phyloP scores from a whole-genome alignment of 1,284 basidiomycete species.

The Rhodofomes roseus region DNA sequence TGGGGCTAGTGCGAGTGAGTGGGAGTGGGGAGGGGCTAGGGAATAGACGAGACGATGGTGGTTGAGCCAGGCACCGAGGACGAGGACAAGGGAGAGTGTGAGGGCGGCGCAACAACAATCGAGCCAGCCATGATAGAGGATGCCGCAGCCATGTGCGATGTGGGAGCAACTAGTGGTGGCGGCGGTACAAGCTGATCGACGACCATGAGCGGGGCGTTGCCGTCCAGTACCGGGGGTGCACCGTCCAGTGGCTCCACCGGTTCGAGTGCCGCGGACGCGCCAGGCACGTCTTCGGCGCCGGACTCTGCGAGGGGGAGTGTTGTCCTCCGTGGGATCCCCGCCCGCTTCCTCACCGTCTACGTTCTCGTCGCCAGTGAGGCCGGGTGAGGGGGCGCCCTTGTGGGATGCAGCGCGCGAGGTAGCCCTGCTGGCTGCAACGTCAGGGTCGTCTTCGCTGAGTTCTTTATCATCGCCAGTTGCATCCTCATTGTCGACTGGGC shows the following conservation, averaged over 20 bases:
- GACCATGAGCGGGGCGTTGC: constrained; percentile 21
- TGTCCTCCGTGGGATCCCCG: constrained; percentile 27
- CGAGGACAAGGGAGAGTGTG: constrained; percentile 30
- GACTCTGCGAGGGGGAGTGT: constrained; percentile 21
- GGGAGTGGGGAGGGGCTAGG: no score
- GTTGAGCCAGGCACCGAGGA: constrained; percentile 30
- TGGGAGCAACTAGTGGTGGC: constrained; percentile 35
- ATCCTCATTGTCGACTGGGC: constrained; percentile 18
- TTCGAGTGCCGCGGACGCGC: constrained; percentile 5
- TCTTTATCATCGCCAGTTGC: constrained; percentile 20
- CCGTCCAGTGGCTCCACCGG: constrained; percentile 2
- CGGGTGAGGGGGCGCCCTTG: constrained; percentile 19
- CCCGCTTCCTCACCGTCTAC: constrained; percentile 23
- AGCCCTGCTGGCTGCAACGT: constrained; percentile 11
- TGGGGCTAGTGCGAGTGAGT: no score
- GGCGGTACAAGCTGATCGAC: constrained; percentile 37
- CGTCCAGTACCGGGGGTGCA: constrained; percentile 8
- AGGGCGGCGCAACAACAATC: constrained; percentile 36
- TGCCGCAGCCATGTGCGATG: constrained; percentile 38
- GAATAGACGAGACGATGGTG: constrained; percentile 40
- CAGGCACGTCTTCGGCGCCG: constrained; percentile 17
- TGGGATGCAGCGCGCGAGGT: constrained; percentile 11
- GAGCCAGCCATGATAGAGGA: constrained; percentile 53
- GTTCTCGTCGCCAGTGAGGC: constrained; percentile 22
- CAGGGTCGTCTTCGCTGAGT: constrained; percentile 28